Evolutionary conservation across 1,284 basidiomycete species (phyloP).

Genomic region (Melampsora americana): DNA sequence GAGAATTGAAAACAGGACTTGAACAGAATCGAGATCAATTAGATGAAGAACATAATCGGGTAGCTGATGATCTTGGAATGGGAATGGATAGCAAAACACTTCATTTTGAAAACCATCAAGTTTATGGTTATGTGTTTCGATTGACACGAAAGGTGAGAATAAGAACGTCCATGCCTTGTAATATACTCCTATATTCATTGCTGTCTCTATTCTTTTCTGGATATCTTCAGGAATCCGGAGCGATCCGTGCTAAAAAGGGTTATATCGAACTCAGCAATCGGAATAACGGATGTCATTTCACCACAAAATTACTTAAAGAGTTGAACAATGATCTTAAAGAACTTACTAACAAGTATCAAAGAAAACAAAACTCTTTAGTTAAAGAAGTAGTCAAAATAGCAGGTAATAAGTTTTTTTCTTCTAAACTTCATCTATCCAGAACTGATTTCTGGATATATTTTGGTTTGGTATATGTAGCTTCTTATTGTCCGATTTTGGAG

Average conservation of each 20-base stretch:
- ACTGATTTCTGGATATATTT: neutral
- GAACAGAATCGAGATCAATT: conserved; percentile 71
- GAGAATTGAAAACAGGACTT: conserved; percentile 68
- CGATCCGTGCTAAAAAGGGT: conserved; percentile 65
- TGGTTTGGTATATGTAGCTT: conserved; percentile 60
- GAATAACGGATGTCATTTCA: conserved; percentile 87
- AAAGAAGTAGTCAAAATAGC: conserved; percentile 92
- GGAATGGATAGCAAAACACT: conserved; percentile 86
- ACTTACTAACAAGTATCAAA: conserved; percentile 67
- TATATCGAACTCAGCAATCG: conserved; percentile 82
- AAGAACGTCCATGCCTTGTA: conserved; percentile 43
- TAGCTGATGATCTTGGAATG: conserved; percentile 72
- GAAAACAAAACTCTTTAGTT: conserved; percentile 76
- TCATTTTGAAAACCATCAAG: conserved; percentile 85
- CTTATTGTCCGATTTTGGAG: conserved; percentile 87
- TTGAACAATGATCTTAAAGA: conserved; percentile 73
- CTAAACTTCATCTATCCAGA: neutral
- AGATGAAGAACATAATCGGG: conserved; percentile 74
- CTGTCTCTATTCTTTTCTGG: conserved; percentile 16
- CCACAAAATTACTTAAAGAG: conserved; percentile 72
- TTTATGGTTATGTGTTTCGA: conserved; percentile 90
- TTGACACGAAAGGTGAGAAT: conserved; percentile 73
- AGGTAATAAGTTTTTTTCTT: conserved; percentile 61
- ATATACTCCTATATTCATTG: neutral
- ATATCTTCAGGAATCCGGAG: conserved; percentile 69